These are phyloP conservation scores for Penicillium crystallinum DNA, from an alignment of 495 filamentous ascomycete genomes.

Conservation along the genomic window DNA sequence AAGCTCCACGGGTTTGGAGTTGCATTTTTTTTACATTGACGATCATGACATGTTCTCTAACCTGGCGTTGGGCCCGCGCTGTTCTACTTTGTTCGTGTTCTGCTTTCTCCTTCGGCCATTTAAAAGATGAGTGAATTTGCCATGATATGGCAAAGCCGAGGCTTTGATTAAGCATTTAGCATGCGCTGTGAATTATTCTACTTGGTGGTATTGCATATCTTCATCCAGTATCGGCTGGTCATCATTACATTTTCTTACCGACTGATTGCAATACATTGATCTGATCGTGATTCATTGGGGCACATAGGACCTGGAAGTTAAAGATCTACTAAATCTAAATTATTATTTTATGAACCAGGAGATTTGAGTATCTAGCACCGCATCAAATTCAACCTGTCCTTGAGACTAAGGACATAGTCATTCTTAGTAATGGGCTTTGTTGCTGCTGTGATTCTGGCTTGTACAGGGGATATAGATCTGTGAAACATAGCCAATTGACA, in stretches of 20 bases:
- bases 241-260: conserved; percentile 11
- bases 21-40: conserved; percentile 14
- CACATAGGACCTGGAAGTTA: not conserved
- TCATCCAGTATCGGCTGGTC: conserved; percentile 11
- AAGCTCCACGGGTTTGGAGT: conserved; percentile 23
- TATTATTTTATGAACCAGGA: not conserved
- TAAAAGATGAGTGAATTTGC: conserved; percentile 16
- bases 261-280: conserved; percentile 4
- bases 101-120: conserved; percentile 18
- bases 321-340: not conserved
- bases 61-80: conserved; percentile 36
- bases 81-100: conserved; percentile 17
- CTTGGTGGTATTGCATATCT: conserved; percentile 28
- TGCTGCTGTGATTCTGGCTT: not conserved
- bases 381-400: not conserved
- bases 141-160: conserved; percentile 25
- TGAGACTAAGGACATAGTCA: not conserved
- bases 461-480: not conserved
- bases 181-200: conserved; percentile 39
- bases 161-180: conserved; percentile 42
- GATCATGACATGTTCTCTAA: conserved; percentile 33
- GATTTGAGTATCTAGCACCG: not conserved
- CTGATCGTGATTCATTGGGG: not conserved
- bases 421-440: not conserved
- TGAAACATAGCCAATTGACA: conserved; percentile 1